Base-by-base conservation (phyloP, 2,329 filamentous ascomycete species). In the Aureobasidium sp. region DNA sequence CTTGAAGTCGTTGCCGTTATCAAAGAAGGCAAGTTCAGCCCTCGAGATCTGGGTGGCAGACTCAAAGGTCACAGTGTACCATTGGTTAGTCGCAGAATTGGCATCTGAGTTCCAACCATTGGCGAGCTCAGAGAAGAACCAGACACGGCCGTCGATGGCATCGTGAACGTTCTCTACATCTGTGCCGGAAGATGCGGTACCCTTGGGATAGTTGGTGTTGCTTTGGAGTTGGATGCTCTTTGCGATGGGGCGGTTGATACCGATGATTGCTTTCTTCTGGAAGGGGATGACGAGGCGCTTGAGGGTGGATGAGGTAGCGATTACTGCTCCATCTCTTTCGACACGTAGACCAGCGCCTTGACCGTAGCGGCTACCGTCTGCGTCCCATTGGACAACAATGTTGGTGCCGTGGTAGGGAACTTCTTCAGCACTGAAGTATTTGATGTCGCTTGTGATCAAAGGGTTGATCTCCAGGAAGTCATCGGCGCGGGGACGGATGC, bases 381-480 rank as follows among this genome's bases (percentile, higher is more conserved):
- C 68, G 29, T 78, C 75, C 75, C 76, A 78, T 64, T 77, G 73
- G 0, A 78, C 70, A 17, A 73, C 71, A 24, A 78, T 66, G 14
- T 73, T 70, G 59, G 74, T 72, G 3, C 76, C 76, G 63, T 78
- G 76, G 64, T 78, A 78, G 3, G 72, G 62, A 15, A 78, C 70
- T 22, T 71, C 68, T 61, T 78, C 75, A 1, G 73, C 70, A 7
- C 76, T 73, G 70, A 78, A 78, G 66, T 74, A 78, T 0, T 68
- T 64, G 2, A 77, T 69, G 24, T 63, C 63, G n/a, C 72, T 70
- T 9, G 68, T 65, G 0, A 73, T 70, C 1, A 75, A 68, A 0
- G 76, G 76, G 60, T 76, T 75, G 19, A 78, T 71, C 59, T 76
- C 74, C 1, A 78, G 69, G 0, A 70, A 66, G 61, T 77, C 69